Conservation (phyloP, 1,284 basidiomycete genomes). For the Pyrrhoderma noxium region DNA sequence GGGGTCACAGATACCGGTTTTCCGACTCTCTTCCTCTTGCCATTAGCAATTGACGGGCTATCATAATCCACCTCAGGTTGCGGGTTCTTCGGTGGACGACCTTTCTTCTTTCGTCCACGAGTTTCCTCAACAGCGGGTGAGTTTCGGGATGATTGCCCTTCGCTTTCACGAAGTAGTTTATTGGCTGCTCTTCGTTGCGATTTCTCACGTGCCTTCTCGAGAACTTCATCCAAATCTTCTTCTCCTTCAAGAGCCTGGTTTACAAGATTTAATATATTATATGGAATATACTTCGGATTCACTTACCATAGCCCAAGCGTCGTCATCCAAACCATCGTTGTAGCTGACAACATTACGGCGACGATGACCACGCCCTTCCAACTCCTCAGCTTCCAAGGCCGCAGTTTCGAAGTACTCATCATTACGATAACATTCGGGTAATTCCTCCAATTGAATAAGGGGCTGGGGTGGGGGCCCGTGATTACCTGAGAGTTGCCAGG, state of each 20-base stretch:
- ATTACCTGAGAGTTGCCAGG: conserved; percentile 72
- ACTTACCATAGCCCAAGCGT: conserved; percentile 82
- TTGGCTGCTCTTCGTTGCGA: conserved; percentile 52
- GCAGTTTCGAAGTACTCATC: conserved; percentile 72
- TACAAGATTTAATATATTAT: not conserved
- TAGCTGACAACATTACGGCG: conserved; percentile 84
- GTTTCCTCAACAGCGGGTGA: conserved; percentile 60
- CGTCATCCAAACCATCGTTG: conserved; percentile 91
- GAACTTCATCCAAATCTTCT: conserved; percentile 75
- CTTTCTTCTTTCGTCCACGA: conserved; percentile 61
- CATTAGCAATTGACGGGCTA: conserved; percentile 32
- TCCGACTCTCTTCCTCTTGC: conserved; percentile 64
- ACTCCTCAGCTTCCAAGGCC: conserved; percentile 55
- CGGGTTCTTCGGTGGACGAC: conserved; percentile 46
- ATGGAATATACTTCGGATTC: conserved; percentile 2
- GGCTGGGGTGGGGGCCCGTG: conserved; percentile 73
- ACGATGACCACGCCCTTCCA: conserved; percentile 81
- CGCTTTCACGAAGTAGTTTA: conserved; percentile 45
- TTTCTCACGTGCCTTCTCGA: conserved; percentile 54
- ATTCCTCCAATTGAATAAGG: conserved; percentile 84
- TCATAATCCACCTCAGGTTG: conserved; percentile 41
- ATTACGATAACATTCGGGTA: conserved; percentile 87
- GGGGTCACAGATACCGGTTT: conserved; percentile 76
- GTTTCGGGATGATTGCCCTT: conserved; percentile 40
- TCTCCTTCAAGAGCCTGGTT: conserved; percentile 77